Percentiles rank a stretch among this genome's conserved stretches.
phyloP scores from a whole-genome alignment of 768 basidiomycete species.

The Gloeopeniophorella convolvens region DNA sequence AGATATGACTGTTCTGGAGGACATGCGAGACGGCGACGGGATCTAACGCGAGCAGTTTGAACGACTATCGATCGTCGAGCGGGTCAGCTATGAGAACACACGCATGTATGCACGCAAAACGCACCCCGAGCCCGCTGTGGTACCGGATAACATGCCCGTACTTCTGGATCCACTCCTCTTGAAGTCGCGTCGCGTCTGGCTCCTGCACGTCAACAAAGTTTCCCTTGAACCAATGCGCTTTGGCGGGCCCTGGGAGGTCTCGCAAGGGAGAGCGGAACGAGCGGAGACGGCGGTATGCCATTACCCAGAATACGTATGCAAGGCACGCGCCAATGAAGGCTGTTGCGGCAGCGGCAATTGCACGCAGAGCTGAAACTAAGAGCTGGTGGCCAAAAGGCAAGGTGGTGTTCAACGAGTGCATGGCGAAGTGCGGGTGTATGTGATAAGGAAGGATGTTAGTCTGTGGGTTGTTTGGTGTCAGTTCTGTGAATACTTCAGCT shows the following conservation, averaged over 20 bases:
- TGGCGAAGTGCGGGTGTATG: too few species aligned
- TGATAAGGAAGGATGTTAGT: too few species aligned
- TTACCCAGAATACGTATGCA: neutral
- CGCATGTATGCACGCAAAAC: neutral
- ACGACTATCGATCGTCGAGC: too few species aligned
- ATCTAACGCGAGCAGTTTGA: constrained; percentile 31
- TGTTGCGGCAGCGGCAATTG: neutral
- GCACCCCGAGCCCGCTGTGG: constrained; percentile 1
- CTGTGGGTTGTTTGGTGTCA: too few species aligned
- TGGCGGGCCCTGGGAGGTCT: constrained; percentile 5
- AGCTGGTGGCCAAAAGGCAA: neutral
- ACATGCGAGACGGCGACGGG: constrained; percentile 31
- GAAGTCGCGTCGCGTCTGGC: constrained; percentile 3
- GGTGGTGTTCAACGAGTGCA: too few species aligned
- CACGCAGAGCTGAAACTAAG: neutral
- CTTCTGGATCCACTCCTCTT: constrained; percentile 15
- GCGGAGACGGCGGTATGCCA: neutral
- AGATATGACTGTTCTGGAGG: constrained; percentile 27
- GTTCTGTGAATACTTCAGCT: too few species aligned
- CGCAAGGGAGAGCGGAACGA: constrained; percentile 2
- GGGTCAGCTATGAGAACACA: too few species aligned
- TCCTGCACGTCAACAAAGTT: constrained; percentile 4
- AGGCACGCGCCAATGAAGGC: neutral
- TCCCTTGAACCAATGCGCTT: constrained; percentile 3
- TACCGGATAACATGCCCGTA: constrained; percentile 14